Percentiles rank a stretch among this genome's conserved stretches.
These are phyloP conservation scores for Crotalaria pallida DNA, from an alignment of 306 rosid species.

Conservation along the genomic window DNA sequence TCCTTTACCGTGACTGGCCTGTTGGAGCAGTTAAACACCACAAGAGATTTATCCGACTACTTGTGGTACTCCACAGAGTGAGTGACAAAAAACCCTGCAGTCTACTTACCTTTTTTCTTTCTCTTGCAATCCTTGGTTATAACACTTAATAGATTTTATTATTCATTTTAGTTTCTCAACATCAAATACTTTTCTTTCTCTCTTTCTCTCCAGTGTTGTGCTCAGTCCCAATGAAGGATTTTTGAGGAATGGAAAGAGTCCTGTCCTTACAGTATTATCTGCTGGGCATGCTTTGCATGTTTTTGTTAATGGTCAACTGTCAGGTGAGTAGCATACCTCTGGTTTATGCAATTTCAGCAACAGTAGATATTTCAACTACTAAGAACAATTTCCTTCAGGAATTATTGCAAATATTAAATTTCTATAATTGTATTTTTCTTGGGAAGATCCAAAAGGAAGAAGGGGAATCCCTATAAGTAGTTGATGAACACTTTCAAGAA, in stretches of 20 bases:
- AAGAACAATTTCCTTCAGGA: not conserved
- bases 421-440: not conserved
- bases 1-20: conserved; percentile 69
- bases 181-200: not conserved
- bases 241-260: conserved; percentile 64
- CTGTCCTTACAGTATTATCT: conserved; percentile 67
- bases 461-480: not conserved
- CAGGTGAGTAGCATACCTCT: conserved; percentile 47
- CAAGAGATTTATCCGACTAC: conserved; percentile 87
- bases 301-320: conserved; percentile 67
- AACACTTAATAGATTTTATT: not conserved
- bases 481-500: not conserved
- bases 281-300: conserved; percentile 98
- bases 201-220: conserved; percentile 52
- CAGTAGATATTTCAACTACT: not conserved
- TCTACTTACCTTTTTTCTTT: not conserved
- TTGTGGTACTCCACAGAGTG: conserved; percentile 99
- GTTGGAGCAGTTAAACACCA: conserved; percentile 89
- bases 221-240: conserved; percentile 67
- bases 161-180: not conserved
- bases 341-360: not conserved
- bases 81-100: conserved; percentile 33
- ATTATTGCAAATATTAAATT: not conserved
- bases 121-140: not conserved
- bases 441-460: not conserved